Evolutionary conservation across 257 asterid genomes (phyloP).

Genomic region (Eustoma russellianum): DNA sequence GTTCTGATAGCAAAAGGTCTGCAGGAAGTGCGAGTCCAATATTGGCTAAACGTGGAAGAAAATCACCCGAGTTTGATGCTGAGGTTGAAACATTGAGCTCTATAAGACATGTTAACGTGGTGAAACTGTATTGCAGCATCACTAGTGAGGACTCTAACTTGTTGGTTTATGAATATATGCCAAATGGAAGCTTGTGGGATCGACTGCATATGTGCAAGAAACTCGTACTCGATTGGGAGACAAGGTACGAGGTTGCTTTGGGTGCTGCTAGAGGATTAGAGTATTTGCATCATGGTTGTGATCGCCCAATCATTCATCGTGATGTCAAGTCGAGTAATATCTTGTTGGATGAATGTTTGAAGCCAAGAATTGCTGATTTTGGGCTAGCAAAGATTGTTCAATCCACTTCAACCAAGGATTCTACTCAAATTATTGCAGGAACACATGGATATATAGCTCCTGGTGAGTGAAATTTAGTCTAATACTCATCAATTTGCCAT

Average conservation of each 20-base stretch:
- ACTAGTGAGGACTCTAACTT: conserved; percentile 81
- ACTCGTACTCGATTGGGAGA: conserved; percentile 62
- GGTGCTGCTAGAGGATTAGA: conserved; percentile 87
- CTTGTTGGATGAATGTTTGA: conserved; percentile 57
- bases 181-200: conserved; percentile 91
- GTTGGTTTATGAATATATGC: conserved; percentile 88
- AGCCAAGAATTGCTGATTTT: conserved; percentile 85
- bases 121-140: conserved; percentile 70
- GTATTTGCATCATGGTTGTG: conserved; percentile 79
- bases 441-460: conserved; percentile 96
- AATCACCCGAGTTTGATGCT: conserved; percentile 54
- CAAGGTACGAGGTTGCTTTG: conserved; percentile 64
- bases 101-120: conserved; percentile 75
- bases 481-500: neutral
- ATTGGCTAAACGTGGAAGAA: conserved; percentile 27
- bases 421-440: conserved; percentile 71
- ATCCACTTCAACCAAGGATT: conserved; percentile 28
- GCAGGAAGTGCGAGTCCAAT: conserved; percentile 28
- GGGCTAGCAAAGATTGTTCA: conserved; percentile 76
- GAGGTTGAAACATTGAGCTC: conserved; percentile 80
- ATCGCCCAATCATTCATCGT: conserved; percentile 67
- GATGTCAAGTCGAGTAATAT: conserved; percentile 95
- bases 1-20: neutral
- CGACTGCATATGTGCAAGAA: conserved; percentile 46
- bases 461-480: conserved; percentile 28